phyloP scores from a whole-genome alignment of 352 stramenopile species.

The Phytophthora capsici region DNA sequence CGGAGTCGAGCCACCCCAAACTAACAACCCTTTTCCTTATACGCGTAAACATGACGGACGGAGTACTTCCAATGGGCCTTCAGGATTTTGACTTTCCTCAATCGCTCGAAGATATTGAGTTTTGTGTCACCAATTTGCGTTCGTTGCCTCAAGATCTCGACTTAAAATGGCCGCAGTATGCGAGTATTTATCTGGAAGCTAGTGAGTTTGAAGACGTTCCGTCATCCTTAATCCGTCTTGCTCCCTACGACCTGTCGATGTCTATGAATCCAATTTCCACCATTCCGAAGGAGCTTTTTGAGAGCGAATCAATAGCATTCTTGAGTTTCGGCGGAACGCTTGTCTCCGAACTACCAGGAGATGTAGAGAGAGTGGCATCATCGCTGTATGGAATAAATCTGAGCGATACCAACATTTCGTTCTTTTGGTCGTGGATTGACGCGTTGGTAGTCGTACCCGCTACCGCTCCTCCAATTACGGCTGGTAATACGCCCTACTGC shows the following conservation, averaged over 20 bases:
- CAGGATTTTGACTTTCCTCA: conserved; percentile 18
- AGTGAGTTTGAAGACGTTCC: conserved; percentile 22
- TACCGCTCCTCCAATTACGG: conserved; percentile 14
- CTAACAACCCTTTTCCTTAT: conserved; percentile 31
- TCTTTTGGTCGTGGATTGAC: conserved; percentile 44
- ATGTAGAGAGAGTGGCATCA: conserved; percentile 25
- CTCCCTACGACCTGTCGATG: conserved; percentile 30
- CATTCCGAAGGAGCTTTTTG: conserved; percentile 37
- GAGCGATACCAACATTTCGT: conserved; percentile 35
- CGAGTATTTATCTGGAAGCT: conserved; percentile 34
- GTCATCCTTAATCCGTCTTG: conserved; percentile 20
- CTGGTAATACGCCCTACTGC: conserved; percentile 34
- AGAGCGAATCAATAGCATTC: conserved; percentile 36
- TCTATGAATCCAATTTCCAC: conserved; percentile 32
- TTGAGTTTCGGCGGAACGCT: conserved; percentile 33
- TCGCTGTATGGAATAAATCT: conserved; percentile 37
- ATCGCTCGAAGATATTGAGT: conserved; percentile 36
- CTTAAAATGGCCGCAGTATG: conserved; percentile 42
- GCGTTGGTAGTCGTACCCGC: background rate
- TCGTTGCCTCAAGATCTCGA: conserved; percentile 47
- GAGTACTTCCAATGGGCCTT: conserved; percentile 22
- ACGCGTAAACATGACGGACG: conserved; percentile 25
- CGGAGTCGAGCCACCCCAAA: conserved; percentile 15
- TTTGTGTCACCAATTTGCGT: conserved; percentile 44
- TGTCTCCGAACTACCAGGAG: conserved; percentile 26